Base-by-base conservation (phyloP, 305 asterid species). In the Rubia balearica region DNA sequence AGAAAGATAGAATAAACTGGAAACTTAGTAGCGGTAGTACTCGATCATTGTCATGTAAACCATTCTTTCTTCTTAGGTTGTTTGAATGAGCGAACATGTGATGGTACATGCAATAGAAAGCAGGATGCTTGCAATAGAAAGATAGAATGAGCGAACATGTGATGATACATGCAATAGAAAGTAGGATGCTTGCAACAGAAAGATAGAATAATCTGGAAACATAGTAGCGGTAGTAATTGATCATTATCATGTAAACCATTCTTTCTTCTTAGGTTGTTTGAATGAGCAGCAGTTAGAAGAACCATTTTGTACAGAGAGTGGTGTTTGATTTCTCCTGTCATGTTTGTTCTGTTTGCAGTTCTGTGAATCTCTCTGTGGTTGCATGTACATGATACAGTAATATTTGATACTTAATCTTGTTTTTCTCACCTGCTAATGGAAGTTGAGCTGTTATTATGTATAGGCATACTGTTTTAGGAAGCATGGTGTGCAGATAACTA, bases 1-100 rank as follows among this genome's bases (percentile, higher is more conserved):
- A 19, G 30, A 64, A 30, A 51, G 27, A 21, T 12, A 17, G 3
- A 42, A 27, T 8, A 57, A 1, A 22, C 42, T 38, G 61, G 36
- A 24, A 56, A 56, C 5, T 1, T 38, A 10, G 19, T 33, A 49
- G 19, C 59, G 12, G 6, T 1, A 53, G 45, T 6, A 5, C 71
- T 67, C 27, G 21, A 48, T 16, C 21, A 38, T 67, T 67, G 53
- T 68, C 63, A 68, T 24, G 63, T 67, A 6, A 21, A 46, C 27
- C 55, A 8, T 0, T 45, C 2, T 66, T 13, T 66, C 57, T 48
- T 59, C 45, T 27, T 14, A 48, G 71, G 61, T 24, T 45, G 3
- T 65, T 41, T 22, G 12, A 2, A 14, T 65, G 43, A 67, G 19
- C 22, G 43, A 67, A 2, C 21, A 45, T 46, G 40, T 46, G 70